A percentile compares a stretch with the other conserved stretches of the same genome.
Evolutionary conservation across 1,284 basidiomycete genomes (phyloP).

Genomic region (Marasmius sp.): DNA sequence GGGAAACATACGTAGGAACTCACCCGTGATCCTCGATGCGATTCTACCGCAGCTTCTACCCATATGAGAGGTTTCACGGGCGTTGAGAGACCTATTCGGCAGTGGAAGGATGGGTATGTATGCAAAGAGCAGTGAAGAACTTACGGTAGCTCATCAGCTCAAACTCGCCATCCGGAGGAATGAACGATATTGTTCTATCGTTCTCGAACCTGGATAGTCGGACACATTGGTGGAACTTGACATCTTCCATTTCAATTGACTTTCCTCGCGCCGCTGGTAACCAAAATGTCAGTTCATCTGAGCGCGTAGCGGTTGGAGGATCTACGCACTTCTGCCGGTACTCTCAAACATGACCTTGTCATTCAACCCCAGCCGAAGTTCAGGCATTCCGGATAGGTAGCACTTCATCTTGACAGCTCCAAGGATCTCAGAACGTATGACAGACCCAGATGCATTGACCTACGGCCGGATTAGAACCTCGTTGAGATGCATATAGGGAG

Average conservation of each 20-base stretch:
- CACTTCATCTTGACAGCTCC: constrained; percentile 99
- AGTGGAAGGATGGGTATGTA: not conserved
- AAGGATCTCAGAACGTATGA: constrained; percentile 95
- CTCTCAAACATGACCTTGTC: constrained; percentile 99
- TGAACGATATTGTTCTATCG: constrained; percentile 98
- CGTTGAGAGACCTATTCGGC: constrained; percentile 61
- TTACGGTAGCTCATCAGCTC: constrained; percentile 95
- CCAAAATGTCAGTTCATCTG: not conserved
- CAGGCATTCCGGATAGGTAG: constrained; percentile 98
- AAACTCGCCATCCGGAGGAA: constrained; percentile 98
- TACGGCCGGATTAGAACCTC: constrained; percentile 26
- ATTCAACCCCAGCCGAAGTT: constrained; percentile 92
- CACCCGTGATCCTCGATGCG: constrained; percentile 69
- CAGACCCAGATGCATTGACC: constrained; percentile 97
- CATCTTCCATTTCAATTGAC: constrained; percentile 99
- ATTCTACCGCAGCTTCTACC: constrained; percentile 97
- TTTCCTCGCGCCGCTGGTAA: constrained; percentile 87
- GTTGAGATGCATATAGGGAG: constrained; percentile 7
- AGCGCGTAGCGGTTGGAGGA: constrained; percentile 1
- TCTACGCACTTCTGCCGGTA: constrained; percentile 84
- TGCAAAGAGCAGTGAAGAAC: not conserved
- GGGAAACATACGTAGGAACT: not conserved
- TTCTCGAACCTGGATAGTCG: constrained; percentile 99
- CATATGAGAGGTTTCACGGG: constrained; percentile 97
- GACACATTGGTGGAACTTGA: constrained; percentile 99